These are phyloP conservation scores for Tilletia indica DNA, from an alignment of 1,284 basidiomycete genomes.

Conservation along the genomic window DNA sequence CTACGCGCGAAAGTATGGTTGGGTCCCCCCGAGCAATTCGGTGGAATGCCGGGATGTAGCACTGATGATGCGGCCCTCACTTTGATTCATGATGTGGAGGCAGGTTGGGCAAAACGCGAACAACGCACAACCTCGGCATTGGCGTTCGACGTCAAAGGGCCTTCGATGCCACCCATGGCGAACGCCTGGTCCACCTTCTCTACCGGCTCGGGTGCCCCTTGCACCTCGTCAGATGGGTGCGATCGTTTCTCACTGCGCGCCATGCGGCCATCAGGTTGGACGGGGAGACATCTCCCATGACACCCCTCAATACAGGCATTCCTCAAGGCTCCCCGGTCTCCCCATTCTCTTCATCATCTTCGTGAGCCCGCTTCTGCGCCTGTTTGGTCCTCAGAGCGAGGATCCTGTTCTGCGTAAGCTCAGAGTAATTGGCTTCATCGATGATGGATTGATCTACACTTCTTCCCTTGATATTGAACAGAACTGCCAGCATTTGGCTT, in stretches of 20 bases:
- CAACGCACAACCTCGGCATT: neutral
- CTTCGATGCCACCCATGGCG: neutral
- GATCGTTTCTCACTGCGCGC: too few species aligned
- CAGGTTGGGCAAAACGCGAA: too few species aligned
- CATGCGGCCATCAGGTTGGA: neutral
- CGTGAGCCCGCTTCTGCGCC: neutral
- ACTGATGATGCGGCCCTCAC: too few species aligned
- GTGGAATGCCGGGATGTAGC: too few species aligned
- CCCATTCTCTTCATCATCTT: neutral
- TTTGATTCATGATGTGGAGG: too few species aligned
- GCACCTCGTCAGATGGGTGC: too few species aligned
- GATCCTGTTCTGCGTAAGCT: neutral
- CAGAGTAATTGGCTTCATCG: neutral
- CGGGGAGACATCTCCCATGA: neutral
- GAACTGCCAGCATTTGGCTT: neutral
- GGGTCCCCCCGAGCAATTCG: too few species aligned
- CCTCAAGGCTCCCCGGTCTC: neutral
- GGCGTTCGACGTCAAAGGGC: neutral
- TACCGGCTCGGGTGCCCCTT: too few species aligned
- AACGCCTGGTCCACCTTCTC: too few species aligned
- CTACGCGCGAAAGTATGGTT: too few species aligned
- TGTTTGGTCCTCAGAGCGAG: neutral
- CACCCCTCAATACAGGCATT: too few species aligned
- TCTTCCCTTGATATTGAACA: neutral
- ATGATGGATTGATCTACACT: neutral